Evolutionary conservation across 805 yeast species (phyloP), one percentile per base, ranked within the genome.

Genomic region (Saccharomyces jurei): DNA sequence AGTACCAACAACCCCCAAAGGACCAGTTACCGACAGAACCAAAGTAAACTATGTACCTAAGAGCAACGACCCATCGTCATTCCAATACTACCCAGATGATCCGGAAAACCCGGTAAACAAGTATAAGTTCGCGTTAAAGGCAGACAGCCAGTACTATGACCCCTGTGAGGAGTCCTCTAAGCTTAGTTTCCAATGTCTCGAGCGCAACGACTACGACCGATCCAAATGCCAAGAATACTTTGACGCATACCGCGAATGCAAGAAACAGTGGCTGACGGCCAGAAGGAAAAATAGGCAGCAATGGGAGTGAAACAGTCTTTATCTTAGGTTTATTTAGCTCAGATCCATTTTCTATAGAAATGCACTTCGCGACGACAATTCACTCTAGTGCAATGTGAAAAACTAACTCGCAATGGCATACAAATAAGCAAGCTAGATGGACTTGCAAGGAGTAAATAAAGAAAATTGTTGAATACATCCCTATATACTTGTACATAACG

Each of bases 211-310:
- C 61, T 84, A 81, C 75, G 89, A 81, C 75, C 81, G 77, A 74
- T 82, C 76, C 52, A 77, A 70, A 71, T 89, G 85, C 74, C 81
- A 72, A 68, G 96, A 87, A 56, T 92, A 88, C 66, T 94, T 92
- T 68, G 89, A 85, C 63, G 97, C 97, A 0, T 92, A 92, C 68
- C 77, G 92, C 56, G 99, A 92, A 64, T 92, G 99, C 72, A 86
- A 87, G 67, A 84, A 84, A 64, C 87, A 79, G 57, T 87, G 91
- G 91, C 70, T 79, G 66, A 64, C 56, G 11, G 68, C 73, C 50
- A 73, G 78, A 63, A 70, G 72, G 51, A 56, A 58, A n/a, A 71
- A 72, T 54, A 62, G 68, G 21, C 54, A 66, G 31, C 61, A 63
- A 32, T 67, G 71, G 73, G 66, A 62, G 36, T 61, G 52, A 54